Evolutionary conservation across 208 protist genomes (phyloP), one percentile per base, ranked within the genome.

Genomic region (Trypanosoma avium): DNA sequence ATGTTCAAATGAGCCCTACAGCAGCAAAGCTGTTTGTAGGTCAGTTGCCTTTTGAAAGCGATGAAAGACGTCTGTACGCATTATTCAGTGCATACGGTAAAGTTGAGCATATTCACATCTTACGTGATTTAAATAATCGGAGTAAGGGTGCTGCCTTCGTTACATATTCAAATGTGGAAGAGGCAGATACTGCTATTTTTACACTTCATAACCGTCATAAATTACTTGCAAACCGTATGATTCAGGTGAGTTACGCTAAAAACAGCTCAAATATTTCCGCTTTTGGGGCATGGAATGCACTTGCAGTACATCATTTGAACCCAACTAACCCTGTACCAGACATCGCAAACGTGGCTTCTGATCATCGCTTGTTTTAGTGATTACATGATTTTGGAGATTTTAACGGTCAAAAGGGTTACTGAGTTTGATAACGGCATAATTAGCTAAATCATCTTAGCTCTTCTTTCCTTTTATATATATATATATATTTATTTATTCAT

Each of bases 181-280:
- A 93, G 50, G 90, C 90, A 1, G 86, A 95, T 52, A 91, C 82
- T 12, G 90, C 90, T 22, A 93, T 95, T 57, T 93, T 90, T 29
- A 93, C 90, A 0, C 77, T 95, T 38, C 90, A 95, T 67, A 91
- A 93, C 66, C 77, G 86, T 15, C 91, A 93, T 75, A 86, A 83
- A 63, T 93, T 95, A 86, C 73, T 95, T 12, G 86, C 86, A 8
- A 92, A 92, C 60, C 81, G 86, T 6, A 84, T 88, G 32, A 90
- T 95, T 57, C 90, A 95, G 53, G 90, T 95, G 24, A 93, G 83
- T 63, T 93, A 95, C 75, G 86, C 90, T 8, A 95, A 95, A 70
- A 90, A 89, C 72, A 92, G 84, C 45, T 77, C 84, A 4, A 92
- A 86, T 62, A 93, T 93, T 36, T 95, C 90, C 6, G 77, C 73